Base-by-base conservation (phyloP, 345 rosid species). In the Triadica sebifera region DNA sequence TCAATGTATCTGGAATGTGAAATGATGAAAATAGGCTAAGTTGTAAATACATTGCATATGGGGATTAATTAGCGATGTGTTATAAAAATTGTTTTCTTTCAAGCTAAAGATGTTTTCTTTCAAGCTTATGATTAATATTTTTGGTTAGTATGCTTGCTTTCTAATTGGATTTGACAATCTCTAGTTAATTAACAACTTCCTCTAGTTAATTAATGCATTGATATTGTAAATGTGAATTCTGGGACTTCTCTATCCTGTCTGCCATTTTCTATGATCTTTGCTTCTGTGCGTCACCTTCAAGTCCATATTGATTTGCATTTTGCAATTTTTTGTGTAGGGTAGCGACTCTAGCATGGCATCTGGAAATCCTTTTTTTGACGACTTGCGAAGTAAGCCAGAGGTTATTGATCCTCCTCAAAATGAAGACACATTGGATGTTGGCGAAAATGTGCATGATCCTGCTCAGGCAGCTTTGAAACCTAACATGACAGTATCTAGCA, bases 391-490 rank as follows among this genome's bases (percentile, higher is more conserved):
- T 82, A 85, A 89, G 70, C 84, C 93, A 11, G 97, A 87, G 89
- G 89, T 88, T 57, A 82, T 89, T 68, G 93, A 88, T 81, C 90
- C 89, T 47, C 91, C 91, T 69, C 85, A 78, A 72, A 74, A 25
- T 74, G 92, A 88, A 78, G 91, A 89, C 69, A 39, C 67, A 72
- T 50, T 81, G 74, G 90, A 86, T 58, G 58, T 85, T 13, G 78
- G 74, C 24, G 93, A 89, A 84, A 69, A 70, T 74, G 82, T 83
- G 81, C 88, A 75, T 74, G 92, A 87, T 79, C 85, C 90, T 73
- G 24, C 77, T 39, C 89, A 89, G 77, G 64, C 80, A 51, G 71
- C 84, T 69, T 6, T 76, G 65, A 91, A 91, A 75, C 87, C 93
- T 20, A 91, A 85, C 72, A 50, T 88, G 62, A 69, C 84, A 47